Evolutionary conservation across 768 basidiomycete species (phyloP).

Genomic region (Leccinum boreale): DNA sequence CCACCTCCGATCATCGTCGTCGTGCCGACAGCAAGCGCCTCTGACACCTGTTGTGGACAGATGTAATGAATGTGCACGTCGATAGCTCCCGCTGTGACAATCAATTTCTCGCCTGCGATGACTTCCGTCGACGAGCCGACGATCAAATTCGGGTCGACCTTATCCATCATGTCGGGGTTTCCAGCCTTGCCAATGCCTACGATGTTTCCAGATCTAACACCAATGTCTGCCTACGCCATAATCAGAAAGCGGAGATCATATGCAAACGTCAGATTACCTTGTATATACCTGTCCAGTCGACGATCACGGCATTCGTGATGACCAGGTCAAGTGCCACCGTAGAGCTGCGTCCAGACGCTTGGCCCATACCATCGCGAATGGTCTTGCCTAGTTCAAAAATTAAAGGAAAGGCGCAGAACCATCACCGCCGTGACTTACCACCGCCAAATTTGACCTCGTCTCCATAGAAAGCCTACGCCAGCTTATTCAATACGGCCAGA

Average conservation of each 20-base stretch:
- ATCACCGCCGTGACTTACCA: slow-evolving; percentile 41
- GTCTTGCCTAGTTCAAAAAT: slow-evolving; percentile 63
- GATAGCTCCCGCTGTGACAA: slow-evolving; percentile 90
- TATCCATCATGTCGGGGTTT: slow-evolving; percentile 90
- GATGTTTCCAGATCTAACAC: slow-evolving; percentile 80
- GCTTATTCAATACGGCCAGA: background rate
- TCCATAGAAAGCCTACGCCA: slow-evolving; percentile 73
- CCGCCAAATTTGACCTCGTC: slow-evolving; percentile 99
- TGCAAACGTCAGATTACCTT: slow-evolving; percentile 51
- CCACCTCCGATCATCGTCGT: slow-evolving; percentile 97
- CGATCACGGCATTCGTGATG: slow-evolving; percentile 91
- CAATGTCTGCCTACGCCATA: slow-evolving; percentile 79
- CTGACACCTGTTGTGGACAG: slow-evolving; percentile 87
- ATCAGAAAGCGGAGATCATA: slow-evolving; percentile 1
- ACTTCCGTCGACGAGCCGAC: slow-evolving; percentile 93
- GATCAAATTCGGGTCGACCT: slow-evolving; percentile 66
- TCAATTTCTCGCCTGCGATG: slow-evolving; percentile 92
- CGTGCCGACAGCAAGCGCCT: slow-evolving; percentile 78
- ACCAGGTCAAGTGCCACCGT: slow-evolving; percentile 80
- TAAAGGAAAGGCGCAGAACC: background rate
- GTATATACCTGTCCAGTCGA: slow-evolving; percentile 95
- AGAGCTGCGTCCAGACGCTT: slow-evolving; percentile 70
- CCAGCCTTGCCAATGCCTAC: slow-evolving; percentile 95
- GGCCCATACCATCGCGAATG: slow-evolving; percentile 97
- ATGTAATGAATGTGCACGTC: slow-evolving; percentile 96